A percentile compares a stretch with the other conserved stretches of the same genome.
phyloP scores from a whole-genome alignment of 441 rosid genomes.

The Omphalea diandra region DNA sequence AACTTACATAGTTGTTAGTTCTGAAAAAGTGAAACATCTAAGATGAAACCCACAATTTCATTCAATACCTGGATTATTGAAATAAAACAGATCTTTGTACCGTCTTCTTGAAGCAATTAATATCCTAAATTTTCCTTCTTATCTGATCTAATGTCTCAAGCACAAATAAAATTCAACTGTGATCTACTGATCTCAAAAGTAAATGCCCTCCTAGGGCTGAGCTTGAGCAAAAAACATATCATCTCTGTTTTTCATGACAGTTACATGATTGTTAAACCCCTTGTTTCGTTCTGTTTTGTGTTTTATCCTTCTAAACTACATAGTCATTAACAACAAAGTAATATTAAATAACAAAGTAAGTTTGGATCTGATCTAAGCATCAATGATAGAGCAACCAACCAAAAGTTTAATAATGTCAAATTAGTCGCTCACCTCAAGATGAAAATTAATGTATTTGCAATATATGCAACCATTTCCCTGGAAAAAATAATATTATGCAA shows the following conservation, averaged over 20 bases:
- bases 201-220: not conserved
- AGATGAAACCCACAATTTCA: not conserved
- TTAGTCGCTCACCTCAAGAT: constrained; percentile 66
- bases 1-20: not conserved
- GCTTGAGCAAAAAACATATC: not conserved
- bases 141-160: not conserved
- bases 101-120: not conserved
- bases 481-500: constrained; percentile 20
- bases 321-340: not conserved
- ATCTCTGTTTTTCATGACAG: not conserved
- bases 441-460: constrained; percentile 90
- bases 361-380: not conserved
- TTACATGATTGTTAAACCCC: constrained; percentile 11
- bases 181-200: not conserved
- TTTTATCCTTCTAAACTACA: too few relatives aligned
- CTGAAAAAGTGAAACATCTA: not conserved
- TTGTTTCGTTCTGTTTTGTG: not conserved
- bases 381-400: not conserved
- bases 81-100: not conserved
- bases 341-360: not conserved
- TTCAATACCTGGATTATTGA: not conserved
- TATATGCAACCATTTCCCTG: constrained; percentile 97
- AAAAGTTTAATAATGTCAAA: not conserved
- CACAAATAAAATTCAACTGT: not conserved
- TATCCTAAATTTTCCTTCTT: not conserved